Base-by-base conservation (phyloP, 495 filamentous ascomycete genomes). In the Neurospora tetrasperma region DNA sequence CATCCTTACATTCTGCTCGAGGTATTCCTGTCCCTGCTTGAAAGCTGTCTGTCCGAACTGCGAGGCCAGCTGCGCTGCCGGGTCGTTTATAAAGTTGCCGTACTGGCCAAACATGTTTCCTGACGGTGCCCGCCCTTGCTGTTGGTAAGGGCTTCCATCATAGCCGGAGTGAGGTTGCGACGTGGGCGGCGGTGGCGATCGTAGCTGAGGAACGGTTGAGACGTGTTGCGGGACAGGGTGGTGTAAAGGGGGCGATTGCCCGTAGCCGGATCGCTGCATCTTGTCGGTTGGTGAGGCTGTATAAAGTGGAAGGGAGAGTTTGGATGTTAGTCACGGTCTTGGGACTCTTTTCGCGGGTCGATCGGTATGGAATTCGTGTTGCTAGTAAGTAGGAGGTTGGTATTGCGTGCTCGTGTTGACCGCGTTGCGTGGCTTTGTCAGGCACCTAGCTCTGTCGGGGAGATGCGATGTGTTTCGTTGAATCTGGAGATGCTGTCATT, bases 221-320 rank as follows among this genome's bases (percentile, higher is more conserved):
- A 98, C 94, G 87, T 98, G 96, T 79, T 98, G 96, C 66, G 96
- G 96, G 66, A 98, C 94, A 39, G 96, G 96, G 82, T 99, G 96
- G 83, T 99, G 96, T 74, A 99, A 91, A 54, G 96, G 96, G 78
- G 96, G 96, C 75, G 96, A 97, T 76, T 93, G 92, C 72, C 92
- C 90, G 83, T 94, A 97, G 69, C 88, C 86, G 74, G 88, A 84
- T 79, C 94, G 91, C 82, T 98, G 95, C 94, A 97, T 97, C 48
- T 80, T 85, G 43, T 41, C 69, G 44, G 35, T 44, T 20, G 44
- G 38, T 41, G 62, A 31, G 27, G 27, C 18, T 20, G 27, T 54
- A 71, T 71, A 10, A 42, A 42, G 54, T 62, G 48, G 5, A 42
- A 40, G 71, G 48, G 11, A 27, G n/a, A 12, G 40, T 5, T 44